Evolutionary conservation across 805 yeast species (phyloP).

Genomic region (Torulaspora quercuum): DNA sequence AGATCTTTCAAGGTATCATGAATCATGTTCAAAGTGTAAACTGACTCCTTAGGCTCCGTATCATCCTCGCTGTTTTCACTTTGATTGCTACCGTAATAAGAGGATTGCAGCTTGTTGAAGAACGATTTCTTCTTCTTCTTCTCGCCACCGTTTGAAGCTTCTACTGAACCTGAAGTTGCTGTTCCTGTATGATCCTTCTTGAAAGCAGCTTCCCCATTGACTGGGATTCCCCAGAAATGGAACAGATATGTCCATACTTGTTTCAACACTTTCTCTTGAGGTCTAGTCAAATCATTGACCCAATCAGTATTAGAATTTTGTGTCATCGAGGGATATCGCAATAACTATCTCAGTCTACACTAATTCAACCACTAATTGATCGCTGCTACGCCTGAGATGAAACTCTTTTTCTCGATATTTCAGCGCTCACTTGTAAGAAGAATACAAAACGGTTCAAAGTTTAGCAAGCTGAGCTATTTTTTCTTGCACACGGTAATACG

Average conservation of each 20-base stretch:
- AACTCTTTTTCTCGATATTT: too few relatives aligned
- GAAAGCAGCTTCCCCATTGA: slow-evolving; percentile 31
- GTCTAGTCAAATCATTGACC: slow-evolving; percentile 41
- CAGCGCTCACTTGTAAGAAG: too few relatives aligned
- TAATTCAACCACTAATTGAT: too few relatives aligned
- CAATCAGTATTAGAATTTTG: not conserved
- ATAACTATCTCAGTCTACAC: too few relatives aligned
- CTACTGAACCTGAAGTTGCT: not conserved
- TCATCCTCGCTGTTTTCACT: slow-evolving; percentile 8
- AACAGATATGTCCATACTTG: slow-evolving; percentile 67
- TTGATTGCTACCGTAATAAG: slow-evolving; percentile 10
- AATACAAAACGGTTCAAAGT: too few relatives aligned
- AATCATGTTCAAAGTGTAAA: slow-evolving; percentile 40
- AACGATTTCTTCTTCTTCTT: slow-evolving; percentile 29
- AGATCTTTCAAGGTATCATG: slow-evolving; percentile 50
- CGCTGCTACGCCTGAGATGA: too few relatives aligned
- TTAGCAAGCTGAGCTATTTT: too few relatives aligned
- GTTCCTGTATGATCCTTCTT: slow-evolving; percentile 4
- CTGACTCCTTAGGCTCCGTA: slow-evolving; percentile 11
- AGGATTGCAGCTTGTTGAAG: slow-evolving; percentile 20
- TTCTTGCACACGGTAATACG: too few relatives aligned
- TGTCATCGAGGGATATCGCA: too few relatives aligned
- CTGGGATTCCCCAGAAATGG: slow-evolving; percentile 53
- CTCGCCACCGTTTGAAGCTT: too few relatives aligned
- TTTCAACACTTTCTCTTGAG: slow-evolving; percentile 62